Conservation (phyloP, 768 basidiomycete species). For the Fomitopsis pulvina region DNA sequence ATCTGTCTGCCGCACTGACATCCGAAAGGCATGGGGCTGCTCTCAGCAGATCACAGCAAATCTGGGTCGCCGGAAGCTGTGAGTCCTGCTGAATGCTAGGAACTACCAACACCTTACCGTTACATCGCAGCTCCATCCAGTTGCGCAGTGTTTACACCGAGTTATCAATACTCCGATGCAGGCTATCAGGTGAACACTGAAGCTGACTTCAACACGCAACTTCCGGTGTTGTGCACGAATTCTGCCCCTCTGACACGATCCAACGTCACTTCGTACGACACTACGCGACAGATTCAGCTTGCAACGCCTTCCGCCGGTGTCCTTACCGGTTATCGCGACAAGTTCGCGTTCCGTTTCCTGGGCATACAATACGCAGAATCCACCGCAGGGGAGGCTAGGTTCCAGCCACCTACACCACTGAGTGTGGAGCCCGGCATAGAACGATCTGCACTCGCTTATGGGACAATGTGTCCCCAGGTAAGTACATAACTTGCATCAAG, state of each 20-base stretch:
- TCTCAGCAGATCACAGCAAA: neutral
- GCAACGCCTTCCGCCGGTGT: conserved; percentile 4
- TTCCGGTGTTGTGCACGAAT: conserved; percentile 7
- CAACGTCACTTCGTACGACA: conserved; percentile 9
- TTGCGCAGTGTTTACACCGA: conserved; percentile 1
- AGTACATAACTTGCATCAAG: neutral
- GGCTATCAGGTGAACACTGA: neutral
- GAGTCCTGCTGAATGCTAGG: neutral
- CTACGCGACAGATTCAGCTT: conserved; percentile 4
- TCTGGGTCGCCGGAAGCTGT: neutral
- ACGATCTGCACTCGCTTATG: conserved; percentile 3
- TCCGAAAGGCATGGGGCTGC: conserved; percentile 3
- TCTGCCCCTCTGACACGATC: conserved; percentile 8
- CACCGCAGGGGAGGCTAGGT: conserved; percentile 1
- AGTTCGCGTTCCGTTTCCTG: conserved; percentile 8
- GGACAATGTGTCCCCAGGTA: conserved; percentile 6
- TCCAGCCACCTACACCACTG: conserved; percentile 1
- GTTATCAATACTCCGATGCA: neutral
- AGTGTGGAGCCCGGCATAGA: neutral
- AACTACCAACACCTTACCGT: no score
- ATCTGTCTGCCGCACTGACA: neutral
- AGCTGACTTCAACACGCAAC: neutral
- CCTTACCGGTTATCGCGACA: conserved; percentile 7
- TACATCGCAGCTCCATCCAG: neutral
- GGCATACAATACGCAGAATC: conserved; percentile 6